Conservation (phyloP, 192 early-diverging fungal species). For the Podila verticillata region DNA sequence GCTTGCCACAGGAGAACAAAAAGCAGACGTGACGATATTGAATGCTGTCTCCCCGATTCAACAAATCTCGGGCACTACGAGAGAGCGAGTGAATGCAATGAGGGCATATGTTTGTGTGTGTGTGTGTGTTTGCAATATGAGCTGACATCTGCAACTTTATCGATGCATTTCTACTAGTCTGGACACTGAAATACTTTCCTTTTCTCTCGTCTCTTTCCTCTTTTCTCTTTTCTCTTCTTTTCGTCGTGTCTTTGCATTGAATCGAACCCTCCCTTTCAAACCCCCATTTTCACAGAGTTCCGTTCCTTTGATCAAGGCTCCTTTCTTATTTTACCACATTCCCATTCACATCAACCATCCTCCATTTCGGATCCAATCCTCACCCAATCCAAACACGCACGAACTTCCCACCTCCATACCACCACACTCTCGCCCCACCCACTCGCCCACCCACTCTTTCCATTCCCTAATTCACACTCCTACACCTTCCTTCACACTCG, state of each 20-base stretch:
- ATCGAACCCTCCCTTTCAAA: conserved; percentile 1
- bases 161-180: too few relatives aligned
- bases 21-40: too few relatives aligned
- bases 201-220: not conserved
- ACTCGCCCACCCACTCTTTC: not conserved
- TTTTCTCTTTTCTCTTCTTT: not conserved
- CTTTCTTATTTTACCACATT: not conserved
- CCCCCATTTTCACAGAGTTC: not conserved
- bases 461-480: not conserved
- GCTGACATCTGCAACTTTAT: too few relatives aligned
- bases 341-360: not conserved
- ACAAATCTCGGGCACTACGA: too few relatives aligned
- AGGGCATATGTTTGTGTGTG: too few relatives aligned
- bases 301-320: not conserved
- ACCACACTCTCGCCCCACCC: not conserved
- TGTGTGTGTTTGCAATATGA: not conserved
- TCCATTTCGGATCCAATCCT: not conserved
- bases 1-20: too few relatives aligned
- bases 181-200: not conserved
- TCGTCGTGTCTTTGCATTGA: conserved; percentile 9
- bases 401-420: not conserved
- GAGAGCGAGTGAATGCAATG: too few relatives aligned
- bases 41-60: too few relatives aligned
- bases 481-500: not conserved
- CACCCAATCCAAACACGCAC: not conserved